phyloP scores from a whole-genome alignment of 2,329 filamentous ascomycete species.

The Pseudogymnoascus sp. region DNA sequence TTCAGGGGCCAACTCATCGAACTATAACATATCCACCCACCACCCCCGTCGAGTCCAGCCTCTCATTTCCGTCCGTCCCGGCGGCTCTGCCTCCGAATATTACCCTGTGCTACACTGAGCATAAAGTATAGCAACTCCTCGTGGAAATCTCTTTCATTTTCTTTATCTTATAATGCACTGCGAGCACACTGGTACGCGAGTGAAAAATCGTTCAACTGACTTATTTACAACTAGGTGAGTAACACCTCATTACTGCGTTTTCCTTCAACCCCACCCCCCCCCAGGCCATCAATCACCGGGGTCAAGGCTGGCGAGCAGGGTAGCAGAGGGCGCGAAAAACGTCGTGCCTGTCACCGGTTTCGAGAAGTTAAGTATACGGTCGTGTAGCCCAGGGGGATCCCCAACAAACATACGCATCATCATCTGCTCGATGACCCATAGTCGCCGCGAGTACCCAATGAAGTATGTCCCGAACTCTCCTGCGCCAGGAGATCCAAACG shows the following conservation, averaged over 20 bases:
- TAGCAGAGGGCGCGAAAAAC: slow-evolving; percentile 45
- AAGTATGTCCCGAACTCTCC: slow-evolving; percentile 51
- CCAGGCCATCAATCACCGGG: background rate
- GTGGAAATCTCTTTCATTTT: background rate
- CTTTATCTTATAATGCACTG: background rate
- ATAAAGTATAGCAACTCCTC: background rate
- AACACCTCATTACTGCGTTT: background rate
- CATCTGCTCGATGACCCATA: slow-evolving; percentile 54
- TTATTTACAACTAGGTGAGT: background rate
- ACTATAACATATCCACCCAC: background rate
- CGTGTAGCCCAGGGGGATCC: slow-evolving; percentile 44
- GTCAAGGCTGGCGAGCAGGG: slow-evolving; percentile 25
- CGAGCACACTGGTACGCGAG: background rate
- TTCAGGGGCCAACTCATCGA: background rate
- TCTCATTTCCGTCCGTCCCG: background rate
- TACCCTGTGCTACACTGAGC: background rate
- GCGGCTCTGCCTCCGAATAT: background rate
- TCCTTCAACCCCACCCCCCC: background rate
- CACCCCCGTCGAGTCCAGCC: background rate
- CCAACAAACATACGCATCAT: slow-evolving; percentile 50
- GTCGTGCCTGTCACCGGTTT: slow-evolving; percentile 42
- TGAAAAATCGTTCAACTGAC: background rate
- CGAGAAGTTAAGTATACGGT: slow-evolving; percentile 48
- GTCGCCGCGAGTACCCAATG: slow-evolving; percentile 43
- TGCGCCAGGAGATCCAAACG: slow-evolving; percentile 45